A percentile compares a stretch with the other conserved stretches of the same genome.
These are phyloP conservation scores for Dalbergia cochinchinensis DNA, from an alignment of 306 rosid species.

Conservation along the genomic window DNA sequence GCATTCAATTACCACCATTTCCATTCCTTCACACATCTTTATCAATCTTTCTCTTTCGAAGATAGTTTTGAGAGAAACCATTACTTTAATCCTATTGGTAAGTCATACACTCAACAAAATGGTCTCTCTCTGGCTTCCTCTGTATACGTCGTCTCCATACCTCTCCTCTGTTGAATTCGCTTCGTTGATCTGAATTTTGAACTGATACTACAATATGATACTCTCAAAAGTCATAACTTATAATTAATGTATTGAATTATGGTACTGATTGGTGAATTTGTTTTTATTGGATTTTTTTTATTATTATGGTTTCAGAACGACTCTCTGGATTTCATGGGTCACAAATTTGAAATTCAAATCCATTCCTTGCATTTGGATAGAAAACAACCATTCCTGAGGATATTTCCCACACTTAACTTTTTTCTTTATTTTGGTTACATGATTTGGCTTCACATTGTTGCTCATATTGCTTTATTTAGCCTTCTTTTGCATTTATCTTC, in stretches of 20 bases:
- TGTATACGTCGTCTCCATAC: too few species aligned
- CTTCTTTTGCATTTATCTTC: too few species aligned
- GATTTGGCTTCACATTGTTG: too few species aligned
- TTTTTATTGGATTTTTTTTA: background rate
- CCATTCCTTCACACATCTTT: too few species aligned
- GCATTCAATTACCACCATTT: too few species aligned
- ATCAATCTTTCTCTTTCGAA: too few species aligned
- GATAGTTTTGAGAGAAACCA: too few species aligned
- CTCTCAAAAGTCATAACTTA: background rate
- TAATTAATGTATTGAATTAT: background rate
- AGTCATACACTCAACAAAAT: too few species aligned
- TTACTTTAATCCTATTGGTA: too few species aligned
- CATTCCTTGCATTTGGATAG: conserved; percentile 58
- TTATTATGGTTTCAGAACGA: conserved; percentile 23
- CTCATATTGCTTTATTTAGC: too few species aligned
- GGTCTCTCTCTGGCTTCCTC: background rate
- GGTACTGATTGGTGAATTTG: background rate
- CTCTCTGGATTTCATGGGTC: conserved; percentile 66
- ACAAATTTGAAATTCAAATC: conserved; percentile 52
- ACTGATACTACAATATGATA: background rate
- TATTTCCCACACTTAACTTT: too few species aligned
- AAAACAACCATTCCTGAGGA: conserved; percentile 41
- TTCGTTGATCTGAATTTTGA: conserved; percentile 4
- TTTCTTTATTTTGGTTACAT: too few species aligned
- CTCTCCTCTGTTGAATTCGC: background rate